Evolutionary conservation across 2,329 filamentous ascomycete species (phyloP), one percentile per base, ranked within the genome.

Genomic region (Trematosphaeria pertusa): DNA sequence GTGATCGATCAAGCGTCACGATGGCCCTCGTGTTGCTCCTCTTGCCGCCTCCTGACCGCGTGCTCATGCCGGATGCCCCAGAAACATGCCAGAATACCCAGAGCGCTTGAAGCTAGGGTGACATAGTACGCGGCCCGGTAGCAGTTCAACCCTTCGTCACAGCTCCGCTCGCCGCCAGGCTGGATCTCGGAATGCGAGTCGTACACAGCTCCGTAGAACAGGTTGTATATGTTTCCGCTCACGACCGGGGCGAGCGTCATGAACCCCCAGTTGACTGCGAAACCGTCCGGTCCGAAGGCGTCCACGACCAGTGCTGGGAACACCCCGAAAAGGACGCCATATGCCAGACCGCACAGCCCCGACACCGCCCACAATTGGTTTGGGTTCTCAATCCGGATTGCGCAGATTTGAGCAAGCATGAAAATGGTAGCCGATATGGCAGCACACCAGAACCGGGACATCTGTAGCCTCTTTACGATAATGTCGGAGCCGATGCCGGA

Each of bases 211-310:
- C 94, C 94, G 68, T 97, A 99, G 47, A 94, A 85, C 1, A 97
- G 75, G 67, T 97, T 99, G 79, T 96, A 97, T 17, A 96, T 72
- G 61, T 97, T 96, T 38, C 91, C 92, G 7, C 87, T 91, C 20
- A 96, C 73, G 2, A 96, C 90, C 0, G 93, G 92, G 2, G 90
- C 87, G 37, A 97, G 78, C 0, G 91, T 97, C 86, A 99, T 95
- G 61, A 88, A 87, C 11, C 94, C 94, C 93, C 94, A 99, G 65
- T 97, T 99, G 67, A 96, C 90, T 44, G 88, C 91, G 36, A 99
- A 79, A 1, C 92, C 93, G 50, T 87, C 82, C 19, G 97, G 88
- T 6, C 94, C 94, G 69, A 99, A 99, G 0, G 88, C 87, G 68
- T 97, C 92, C 5, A 92, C 91, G 4, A 80, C 76, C 14, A 97